A percentile compares a stretch with the other conserved stretches of the same genome.
Evolutionary conservation across 805 yeast species (phyloP).

Genomic region (Zygosaccharomyces lentus): DNA sequence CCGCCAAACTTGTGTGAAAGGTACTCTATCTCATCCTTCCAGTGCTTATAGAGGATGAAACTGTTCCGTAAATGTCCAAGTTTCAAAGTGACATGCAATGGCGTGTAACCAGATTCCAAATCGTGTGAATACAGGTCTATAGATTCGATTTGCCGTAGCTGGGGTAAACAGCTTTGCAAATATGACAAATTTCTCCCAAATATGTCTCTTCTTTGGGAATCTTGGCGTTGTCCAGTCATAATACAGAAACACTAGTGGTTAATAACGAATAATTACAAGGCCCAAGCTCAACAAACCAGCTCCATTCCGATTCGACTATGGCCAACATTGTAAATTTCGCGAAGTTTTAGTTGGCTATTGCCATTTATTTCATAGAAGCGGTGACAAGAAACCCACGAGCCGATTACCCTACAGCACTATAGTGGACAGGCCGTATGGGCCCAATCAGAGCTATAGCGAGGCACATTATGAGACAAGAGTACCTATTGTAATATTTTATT

Average conservation of each 20-base stretch:
- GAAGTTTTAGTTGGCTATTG: not conserved
- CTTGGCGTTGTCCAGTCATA: conserved; percentile 5
- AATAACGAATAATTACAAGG: conserved; percentile 8
- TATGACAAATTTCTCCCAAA: conserved; percentile 53
- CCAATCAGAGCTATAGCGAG: not conserved
- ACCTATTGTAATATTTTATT: not conserved
- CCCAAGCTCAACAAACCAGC: not conserved
- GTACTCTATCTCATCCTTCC: conserved; percentile 26
- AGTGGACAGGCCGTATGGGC: not conserved
- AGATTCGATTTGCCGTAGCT: conserved; percentile 14
- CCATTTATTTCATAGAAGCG: not conserved
- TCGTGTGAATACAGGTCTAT: conserved; percentile 48
- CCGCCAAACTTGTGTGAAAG: conserved; percentile 21
- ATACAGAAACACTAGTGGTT: conserved; percentile 4
- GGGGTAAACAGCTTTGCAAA: conserved; percentile 23
- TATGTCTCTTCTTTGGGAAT: conserved; percentile 45
- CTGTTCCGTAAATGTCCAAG: conserved; percentile 33
- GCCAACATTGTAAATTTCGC: not conserved
- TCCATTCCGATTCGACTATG: not conserved
- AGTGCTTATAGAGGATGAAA: conserved; percentile 25
- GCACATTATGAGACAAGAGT: not conserved
- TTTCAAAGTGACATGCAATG: conserved; percentile 60
- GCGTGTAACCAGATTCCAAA: conserved; percentile 76
- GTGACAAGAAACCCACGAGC: not conserved
- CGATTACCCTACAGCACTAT: not conserved